Percentiles rank a stretch among this genome's conserved stretches.
Conservation (phyloP, 2,329 filamentous ascomycete genomes). For the Colletotrichum brevisporum region DNA sequence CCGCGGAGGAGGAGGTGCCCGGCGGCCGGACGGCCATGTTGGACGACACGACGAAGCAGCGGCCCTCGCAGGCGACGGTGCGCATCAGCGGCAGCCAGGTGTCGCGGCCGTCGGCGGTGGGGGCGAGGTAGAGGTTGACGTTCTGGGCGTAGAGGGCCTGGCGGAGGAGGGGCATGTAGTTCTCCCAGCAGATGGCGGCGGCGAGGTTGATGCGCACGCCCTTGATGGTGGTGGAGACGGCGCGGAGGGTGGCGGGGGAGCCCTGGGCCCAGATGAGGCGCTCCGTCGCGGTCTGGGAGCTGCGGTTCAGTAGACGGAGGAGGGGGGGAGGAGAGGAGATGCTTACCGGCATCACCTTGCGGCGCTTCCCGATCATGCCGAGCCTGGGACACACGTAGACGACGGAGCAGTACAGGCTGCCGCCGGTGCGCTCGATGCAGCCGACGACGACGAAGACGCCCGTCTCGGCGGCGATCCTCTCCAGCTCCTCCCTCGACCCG, state of each 20-base stretch:
- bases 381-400: constrained; percentile 84
- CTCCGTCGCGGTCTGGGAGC: constrained; percentile 78
- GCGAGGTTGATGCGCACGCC: constrained; percentile 86
- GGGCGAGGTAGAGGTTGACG: constrained; percentile 91
- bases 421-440: constrained; percentile 83
- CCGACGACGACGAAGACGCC: constrained; percentile 88
- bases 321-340: not conserved
- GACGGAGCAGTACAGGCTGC: constrained; percentile 86
- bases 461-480: constrained; percentile 80
- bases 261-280: constrained; percentile 92
- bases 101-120: constrained; percentile 87
- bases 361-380: constrained; percentile 85
- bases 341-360: constrained; percentile 90
- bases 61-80: constrained; percentile 84
- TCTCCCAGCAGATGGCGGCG: constrained; percentile 96
- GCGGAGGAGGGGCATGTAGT: constrained; percentile 91
- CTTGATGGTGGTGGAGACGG: constrained; percentile 83
- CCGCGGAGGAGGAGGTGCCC: not conserved
- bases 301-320: not conserved
- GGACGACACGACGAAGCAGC: constrained; percentile 87
- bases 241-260: constrained; percentile 81
- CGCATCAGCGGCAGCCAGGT: constrained; percentile 88
- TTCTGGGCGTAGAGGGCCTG: constrained; percentile 91
- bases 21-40: constrained; percentile 83
- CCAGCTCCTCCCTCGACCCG: constrained; percentile 83